Evolutionary conservation across 495 filamentous ascomycete genomes (phyloP), one percentile per base, ranked within the genome.

Genomic region (Coniosporium apollinis): DNA sequence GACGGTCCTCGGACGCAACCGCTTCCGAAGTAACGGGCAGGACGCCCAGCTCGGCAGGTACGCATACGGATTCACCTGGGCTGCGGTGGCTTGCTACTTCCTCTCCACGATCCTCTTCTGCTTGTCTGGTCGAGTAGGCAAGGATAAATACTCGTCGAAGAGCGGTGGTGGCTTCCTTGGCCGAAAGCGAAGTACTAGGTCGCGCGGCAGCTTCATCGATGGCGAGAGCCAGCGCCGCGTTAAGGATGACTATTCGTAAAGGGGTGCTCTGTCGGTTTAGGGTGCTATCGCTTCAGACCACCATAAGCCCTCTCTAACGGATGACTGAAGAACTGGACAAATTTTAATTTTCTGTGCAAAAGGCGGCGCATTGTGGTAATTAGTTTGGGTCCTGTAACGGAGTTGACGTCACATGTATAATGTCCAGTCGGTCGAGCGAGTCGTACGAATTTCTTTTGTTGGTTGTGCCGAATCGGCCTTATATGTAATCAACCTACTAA

Each of bases 51-150:
- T 94, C 4, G 85, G 85, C 18, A 44, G 55, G 11, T 82, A 83
- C 42, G 74, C 79, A 5, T 86, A 80, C 45, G 85, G 70, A 19
- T 93, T 92, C 59, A 82, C 77, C 58, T 94, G 85, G 85, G 76
- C 76, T 2, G 67, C 81, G 3, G 70, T 75, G 47, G 70, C 65
- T 1, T 74, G 70, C 30, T 65, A 82, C 31, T 58, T 86, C 40
- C 56, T 92, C 34, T 70, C 80, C 11, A 77, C 72, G 9, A 33
- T 84, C 18, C 51, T 84, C 13, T 80, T 86, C 61, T 86, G 74
- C 57, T 31, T 71, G 1, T 67, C 64, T 15, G 63, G 51, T 34
- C 43, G 41, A 30, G 36, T 37, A 10, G 51, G 55, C 4, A 56
- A 53, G 26, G 37, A 46, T 5, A 38, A 43, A 3, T 26, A 34